These are phyloP conservation scores for Stentor coeruleus DNA, from an alignment of 73 alveolate species.

Conservation along the genomic window DNA sequence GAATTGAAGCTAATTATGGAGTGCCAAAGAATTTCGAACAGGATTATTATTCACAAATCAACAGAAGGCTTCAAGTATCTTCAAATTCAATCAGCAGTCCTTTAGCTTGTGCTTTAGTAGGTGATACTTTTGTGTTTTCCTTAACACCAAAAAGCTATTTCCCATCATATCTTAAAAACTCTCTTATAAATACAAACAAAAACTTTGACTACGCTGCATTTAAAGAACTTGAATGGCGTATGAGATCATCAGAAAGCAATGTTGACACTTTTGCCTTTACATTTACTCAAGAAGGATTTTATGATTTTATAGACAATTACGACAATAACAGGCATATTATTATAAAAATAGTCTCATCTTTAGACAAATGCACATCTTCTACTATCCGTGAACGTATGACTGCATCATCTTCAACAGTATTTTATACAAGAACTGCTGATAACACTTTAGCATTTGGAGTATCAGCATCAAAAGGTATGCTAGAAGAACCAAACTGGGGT, in stretches of 20 bases:
- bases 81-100: constrained; percentile 40
- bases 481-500: constrained; percentile 59
- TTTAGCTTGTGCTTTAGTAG: constrained; percentile 41
- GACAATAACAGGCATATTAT: constrained; percentile 31
- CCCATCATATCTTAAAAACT: constrained; percentile 54
- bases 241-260: constrained; percentile 13
- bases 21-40: background rate
- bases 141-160: constrained; percentile 32
- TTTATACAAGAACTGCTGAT: constrained; percentile 35
- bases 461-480: constrained; percentile 16
- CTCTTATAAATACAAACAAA: constrained; percentile 48
- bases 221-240: constrained; percentile 31
- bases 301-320: constrained; percentile 45
- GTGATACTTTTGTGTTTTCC: constrained; percentile 39
- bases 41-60: constrained; percentile 16
- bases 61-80: constrained; percentile 29
- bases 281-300: constrained; percentile 48
- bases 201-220: constrained; percentile 59
- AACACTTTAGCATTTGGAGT: constrained; percentile 38
- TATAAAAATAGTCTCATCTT: constrained; percentile 37
- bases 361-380: constrained; percentile 34
- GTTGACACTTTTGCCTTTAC: constrained; percentile 41
- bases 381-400: constrained; percentile 11
- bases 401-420: too few species aligned
- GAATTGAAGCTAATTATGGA: constrained; percentile 26